A percentile compares a stretch with the other conserved stretches of the same genome.
Evolutionary conservation across 176 grass and related monocot species (phyloP).

Genomic region (Cocos nucifera): DNA sequence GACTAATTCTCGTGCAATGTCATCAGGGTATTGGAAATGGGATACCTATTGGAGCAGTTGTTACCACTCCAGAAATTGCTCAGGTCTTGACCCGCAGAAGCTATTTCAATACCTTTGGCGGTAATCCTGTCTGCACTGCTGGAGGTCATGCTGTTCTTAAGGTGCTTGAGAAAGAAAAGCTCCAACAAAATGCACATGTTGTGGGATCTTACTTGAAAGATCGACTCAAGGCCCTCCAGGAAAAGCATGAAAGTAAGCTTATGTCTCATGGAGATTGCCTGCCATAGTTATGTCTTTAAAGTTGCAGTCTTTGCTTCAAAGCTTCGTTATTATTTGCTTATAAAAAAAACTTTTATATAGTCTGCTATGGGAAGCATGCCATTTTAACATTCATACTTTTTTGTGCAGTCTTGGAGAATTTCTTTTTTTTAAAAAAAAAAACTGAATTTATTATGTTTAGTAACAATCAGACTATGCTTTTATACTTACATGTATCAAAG

Average conservation of each 20-base stretch:
- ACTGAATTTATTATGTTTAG: too few relatives aligned
- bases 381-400: too few relatives aligned
- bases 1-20: neutral
- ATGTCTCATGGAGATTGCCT: neutral
- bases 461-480: too few relatives aligned
- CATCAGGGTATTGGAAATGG: constrained; percentile 87
- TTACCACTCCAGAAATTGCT: constrained; percentile 92
- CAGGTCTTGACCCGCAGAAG: constrained; percentile 63
- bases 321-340: too few relatives aligned
- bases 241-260: constrained; percentile 71
- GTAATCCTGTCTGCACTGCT: constrained; percentile 88
- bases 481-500: too few relatives aligned
- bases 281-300: too few relatives aligned
- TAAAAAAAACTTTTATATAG: too few relatives aligned
- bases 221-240: constrained; percentile 42
- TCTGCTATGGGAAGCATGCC: too few relatives aligned
- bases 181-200: constrained; percentile 73
- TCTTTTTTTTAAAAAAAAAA: too few relatives aligned
- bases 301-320: too few relatives aligned
- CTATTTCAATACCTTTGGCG: constrained; percentile 91
- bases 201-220: constrained; percentile 88
- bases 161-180: constrained; percentile 89
- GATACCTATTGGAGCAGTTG: constrained; percentile 81
- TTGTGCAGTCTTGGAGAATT: too few relatives aligned
- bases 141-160: constrained; percentile 72